Conservation (phyloP, 176 grass and related monocot genomes). For the Ampelocalamus luodianensis region DNA sequence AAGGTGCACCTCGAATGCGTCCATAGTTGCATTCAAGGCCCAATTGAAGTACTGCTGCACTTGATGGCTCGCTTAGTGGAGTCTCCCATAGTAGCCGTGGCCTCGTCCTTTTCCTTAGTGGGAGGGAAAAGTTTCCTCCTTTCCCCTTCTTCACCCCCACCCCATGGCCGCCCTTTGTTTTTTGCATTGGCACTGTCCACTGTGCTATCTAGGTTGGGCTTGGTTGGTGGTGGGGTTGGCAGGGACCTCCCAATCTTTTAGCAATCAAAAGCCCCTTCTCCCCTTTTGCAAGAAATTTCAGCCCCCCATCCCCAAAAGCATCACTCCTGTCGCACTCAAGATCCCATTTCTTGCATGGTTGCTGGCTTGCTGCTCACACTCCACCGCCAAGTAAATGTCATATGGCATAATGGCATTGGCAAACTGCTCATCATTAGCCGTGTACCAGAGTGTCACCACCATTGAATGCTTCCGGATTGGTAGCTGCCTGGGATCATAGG, state of each 20-base stretch:
- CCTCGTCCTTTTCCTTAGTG: constrained; percentile 36
- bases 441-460: constrained; percentile 36
- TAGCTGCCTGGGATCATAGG: constrained; percentile 15
- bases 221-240: constrained; percentile 34
- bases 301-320: constrained; percentile 18
- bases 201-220: constrained; percentile 23
- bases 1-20: constrained; percentile 15
- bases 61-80: constrained; percentile 35
- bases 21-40: neutral
- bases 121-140: constrained; percentile 40
- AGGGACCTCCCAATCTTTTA: constrained; percentile 52
- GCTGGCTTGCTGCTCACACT: constrained; percentile 35
- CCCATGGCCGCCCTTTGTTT: constrained; percentile 13
- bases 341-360: constrained; percentile 27
- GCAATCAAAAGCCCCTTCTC: constrained; percentile 32
- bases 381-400: constrained; percentile 30
- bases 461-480: constrained; percentile 37
- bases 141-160: neutral
- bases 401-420: neutral
- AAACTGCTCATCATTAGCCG: constrained; percentile 35
- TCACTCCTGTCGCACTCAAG: constrained; percentile 33
- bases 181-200: constrained; percentile 10
- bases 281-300: constrained; percentile 54
- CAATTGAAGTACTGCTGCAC: constrained; percentile 35
- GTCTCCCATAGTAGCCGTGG: constrained; percentile 22